phyloP scores from a whole-genome alignment of 495 filamentous ascomycete genomes.

The Lindgomyces ingoldianus region DNA sequence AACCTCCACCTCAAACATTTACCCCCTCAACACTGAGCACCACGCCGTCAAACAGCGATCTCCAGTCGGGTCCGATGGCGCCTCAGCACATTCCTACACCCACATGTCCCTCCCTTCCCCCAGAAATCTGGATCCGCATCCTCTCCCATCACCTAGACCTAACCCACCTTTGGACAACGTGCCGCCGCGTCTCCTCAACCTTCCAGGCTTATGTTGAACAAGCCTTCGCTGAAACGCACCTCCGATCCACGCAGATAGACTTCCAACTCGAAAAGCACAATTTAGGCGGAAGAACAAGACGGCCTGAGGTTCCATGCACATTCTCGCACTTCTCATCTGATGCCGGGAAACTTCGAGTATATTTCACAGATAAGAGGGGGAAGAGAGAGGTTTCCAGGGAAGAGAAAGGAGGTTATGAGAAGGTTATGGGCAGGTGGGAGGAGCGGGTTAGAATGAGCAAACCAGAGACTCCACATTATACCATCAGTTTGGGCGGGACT shows the following conservation, averaged over 20 bases:
- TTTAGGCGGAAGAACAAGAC: conserved; percentile 19
- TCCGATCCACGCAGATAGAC: conserved; percentile 17
- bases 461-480: conserved; percentile 27
- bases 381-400: not conserved
- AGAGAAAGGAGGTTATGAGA: not conserved
- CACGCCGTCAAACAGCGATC: too few species aligned
- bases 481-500: conserved; percentile 8
- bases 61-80: too few species aligned
- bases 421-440: conserved; percentile 21
- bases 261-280: conserved; percentile 33
- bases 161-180: conserved; percentile 33
- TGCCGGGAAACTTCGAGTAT: not conserved
- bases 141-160: conserved; percentile 26
- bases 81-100: too few species aligned
- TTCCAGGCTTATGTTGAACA: conserved; percentile 31
- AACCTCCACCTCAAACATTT: too few species aligned
- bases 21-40: too few species aligned
- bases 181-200: conserved; percentile 27
- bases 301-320: conserved; percentile 14
- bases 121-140: conserved; percentile 36
- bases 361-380: conserved; percentile 10
- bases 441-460: conserved; percentile 1
- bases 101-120: conserved; percentile 29
- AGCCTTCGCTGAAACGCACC: conserved; percentile 23
- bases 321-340: conserved; percentile 9